Conservation (phyloP, 805 yeast species). For the Komagataella mondaviorum region DNA sequence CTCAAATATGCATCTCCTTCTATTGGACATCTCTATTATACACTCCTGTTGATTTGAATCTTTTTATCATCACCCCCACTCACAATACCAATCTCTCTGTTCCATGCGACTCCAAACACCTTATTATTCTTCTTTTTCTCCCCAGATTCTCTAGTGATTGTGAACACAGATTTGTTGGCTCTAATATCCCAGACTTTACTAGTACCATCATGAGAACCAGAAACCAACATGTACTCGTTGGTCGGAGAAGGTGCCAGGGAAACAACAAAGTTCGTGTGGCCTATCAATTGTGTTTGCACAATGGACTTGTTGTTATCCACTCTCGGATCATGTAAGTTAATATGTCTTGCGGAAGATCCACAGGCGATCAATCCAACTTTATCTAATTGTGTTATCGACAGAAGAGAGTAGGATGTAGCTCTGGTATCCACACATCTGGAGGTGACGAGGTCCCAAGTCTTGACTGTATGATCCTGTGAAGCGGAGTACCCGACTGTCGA, state of each 20-base stretch:
- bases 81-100: constrained; percentile 61
- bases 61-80: constrained; percentile 94
- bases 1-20: not conserved
- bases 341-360: constrained; percentile 98
- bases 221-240: constrained; percentile 69
- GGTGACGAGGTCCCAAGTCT: constrained; percentile 94
- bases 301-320: constrained; percentile 38
- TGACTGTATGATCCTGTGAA: constrained; percentile 88
- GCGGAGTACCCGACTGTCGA: constrained; percentile 82
- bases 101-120: constrained; percentile 85
- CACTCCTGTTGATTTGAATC: constrained; percentile 55
- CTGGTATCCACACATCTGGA: constrained; percentile 77
- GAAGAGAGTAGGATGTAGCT: constrained; percentile 72
- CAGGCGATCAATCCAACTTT: constrained; percentile 63
- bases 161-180: constrained; percentile 69
- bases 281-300: constrained; percentile 61
- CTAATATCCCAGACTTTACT: constrained; percentile 93
- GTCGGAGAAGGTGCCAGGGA: constrained; percentile 62
- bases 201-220: constrained; percentile 95
- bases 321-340: constrained; percentile 87
- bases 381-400: constrained; percentile 61
- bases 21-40: not conserved
- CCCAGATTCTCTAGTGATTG: constrained; percentile 60
- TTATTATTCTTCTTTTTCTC: constrained; percentile 35
- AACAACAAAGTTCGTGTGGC: constrained; percentile 88